These are phyloP conservation scores for Cynanchum wilfordii DNA, from an alignment of 257 asterid genomes.

Conservation along the genomic window DNA sequence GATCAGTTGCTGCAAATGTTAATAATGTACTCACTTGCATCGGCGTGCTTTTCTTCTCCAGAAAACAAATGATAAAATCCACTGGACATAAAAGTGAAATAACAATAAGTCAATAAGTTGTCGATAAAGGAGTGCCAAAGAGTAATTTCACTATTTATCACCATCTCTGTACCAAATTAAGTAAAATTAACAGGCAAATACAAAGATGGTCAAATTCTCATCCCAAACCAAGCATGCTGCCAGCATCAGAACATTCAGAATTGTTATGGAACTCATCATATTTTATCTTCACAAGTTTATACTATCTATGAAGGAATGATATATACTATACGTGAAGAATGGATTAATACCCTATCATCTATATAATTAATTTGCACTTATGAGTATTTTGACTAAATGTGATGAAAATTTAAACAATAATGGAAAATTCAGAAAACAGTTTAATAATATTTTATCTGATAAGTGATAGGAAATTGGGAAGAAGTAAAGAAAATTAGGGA, in stretches of 20 bases:
- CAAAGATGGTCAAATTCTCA: not conserved
- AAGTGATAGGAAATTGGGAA: not conserved
- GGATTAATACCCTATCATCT: too few species aligned
- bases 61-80: conserved; percentile 57
- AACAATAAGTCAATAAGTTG: conserved; percentile 26
- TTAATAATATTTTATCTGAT: not conserved
- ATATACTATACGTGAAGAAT: too few species aligned
- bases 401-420: not conserved
- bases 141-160: not conserved
- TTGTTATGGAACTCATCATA: not conserved
- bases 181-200: not conserved
- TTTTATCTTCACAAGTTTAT: not conserved
- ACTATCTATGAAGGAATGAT: too few species aligned
- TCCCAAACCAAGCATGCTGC: not conserved
- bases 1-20: not conserved
- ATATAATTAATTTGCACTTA: too few species aligned
- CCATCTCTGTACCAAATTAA: not conserved
- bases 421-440: not conserved
- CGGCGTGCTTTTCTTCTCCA: conserved; percentile 72
- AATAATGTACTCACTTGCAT: conserved; percentile 60
- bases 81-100: conserved; percentile 46
- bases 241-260: not conserved
- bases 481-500: not conserved
- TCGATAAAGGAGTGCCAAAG: not conserved
- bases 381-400: too few species aligned